Evolutionary conservation across 495 filamentous ascomycete species (phyloP), one percentile per base, ranked within the genome.

Genomic region (Penicillium cinerascens): DNA sequence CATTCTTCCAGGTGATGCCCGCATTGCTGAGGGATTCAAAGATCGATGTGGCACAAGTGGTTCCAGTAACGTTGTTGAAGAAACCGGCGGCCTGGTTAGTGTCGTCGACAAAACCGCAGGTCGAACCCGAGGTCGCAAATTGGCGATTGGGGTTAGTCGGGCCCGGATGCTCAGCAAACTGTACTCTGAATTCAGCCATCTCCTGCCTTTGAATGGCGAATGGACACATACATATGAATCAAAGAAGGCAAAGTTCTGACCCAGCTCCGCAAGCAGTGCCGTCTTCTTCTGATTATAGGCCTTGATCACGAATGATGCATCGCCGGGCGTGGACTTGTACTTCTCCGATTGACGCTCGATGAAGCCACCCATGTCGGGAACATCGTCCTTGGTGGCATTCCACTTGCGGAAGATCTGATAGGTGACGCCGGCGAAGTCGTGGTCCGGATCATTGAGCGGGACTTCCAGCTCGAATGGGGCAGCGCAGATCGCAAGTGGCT

Each of bases 341-440:
- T 67, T 69, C 25, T 74, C 72, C n/a, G 67, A 71, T 46, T 74
- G 70, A 7, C 72, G 67, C 56, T 73, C 69, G 42, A 76, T 63
- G 47, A 73, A 76, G 44, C 72, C 72, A 15, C 54, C 64, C 72
- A 76, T 74, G 42, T 64, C 72, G 44, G 72, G 70, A 3, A 60
- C 56, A 50, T 74, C 72, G 26, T 64, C 52, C 18, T 66, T 71
- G 20, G 58, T 61, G 10, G 57, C 63, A 16, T 72, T 59, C 69
- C 69, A 75, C 54, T 70, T 75, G 55, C 63, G 65, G 57, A 70
- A 73, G 53, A 74, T 71, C 54, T 74, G 54, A 47, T 74, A 73
- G 18, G 62, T 65, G 42, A 61, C 59, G 7, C 72, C 71, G n/a
- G 66, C 69, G 40, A 74, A 74, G 51, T 70, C 58, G 52, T 76